Evolutionary conservation across 345 rosid species (phyloP).

Genomic region (Rhizophora mangle): DNA sequence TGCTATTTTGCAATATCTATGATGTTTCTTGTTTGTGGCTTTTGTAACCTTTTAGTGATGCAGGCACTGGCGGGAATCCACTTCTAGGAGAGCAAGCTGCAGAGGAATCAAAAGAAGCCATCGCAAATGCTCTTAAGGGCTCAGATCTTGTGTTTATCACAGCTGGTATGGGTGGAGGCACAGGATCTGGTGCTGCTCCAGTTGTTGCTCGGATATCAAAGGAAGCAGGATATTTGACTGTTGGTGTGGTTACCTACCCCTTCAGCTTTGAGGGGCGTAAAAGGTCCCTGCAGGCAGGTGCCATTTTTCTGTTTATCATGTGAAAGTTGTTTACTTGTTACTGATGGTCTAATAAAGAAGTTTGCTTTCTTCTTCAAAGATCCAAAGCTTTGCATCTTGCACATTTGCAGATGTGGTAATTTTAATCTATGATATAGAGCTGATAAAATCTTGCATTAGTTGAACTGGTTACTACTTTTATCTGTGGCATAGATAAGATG

Average conservation of each 20-base stretch:
- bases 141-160: conserved; percentile 98
- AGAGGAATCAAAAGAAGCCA: conserved; percentile 89
- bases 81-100: conserved; percentile 97
- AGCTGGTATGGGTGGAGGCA: conserved; percentile 99
- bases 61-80: conserved; percentile 98
- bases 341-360: not conserved
- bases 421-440: too few relatives aligned
- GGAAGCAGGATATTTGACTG: conserved; percentile 93
- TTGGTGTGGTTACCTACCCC: conserved; percentile 98
- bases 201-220: conserved; percentile 89
- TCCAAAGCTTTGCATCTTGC: too few relatives aligned
- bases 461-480: not conserved
- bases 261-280: conserved; percentile 99
- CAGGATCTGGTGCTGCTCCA: conserved; percentile 99
- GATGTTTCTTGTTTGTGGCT: not conserved
- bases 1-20: too few relatives aligned
- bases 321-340: not conserved
- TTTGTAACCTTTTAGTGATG: conserved; percentile 13
- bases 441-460: too few relatives aligned
- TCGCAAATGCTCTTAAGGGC: conserved; percentile 88
- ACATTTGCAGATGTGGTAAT: too few relatives aligned
- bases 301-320: conserved; percentile 5
- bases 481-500: too few relatives aligned
- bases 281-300: conserved; percentile 78
- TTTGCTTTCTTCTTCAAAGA: too few relatives aligned